Percentiles rank a stretch among this genome's conserved stretches.
These are phyloP conservation scores for Cyclaneusma minus DNA, from an alignment of 2,329 filamentous ascomycete species.

Conservation along the genomic window DNA sequence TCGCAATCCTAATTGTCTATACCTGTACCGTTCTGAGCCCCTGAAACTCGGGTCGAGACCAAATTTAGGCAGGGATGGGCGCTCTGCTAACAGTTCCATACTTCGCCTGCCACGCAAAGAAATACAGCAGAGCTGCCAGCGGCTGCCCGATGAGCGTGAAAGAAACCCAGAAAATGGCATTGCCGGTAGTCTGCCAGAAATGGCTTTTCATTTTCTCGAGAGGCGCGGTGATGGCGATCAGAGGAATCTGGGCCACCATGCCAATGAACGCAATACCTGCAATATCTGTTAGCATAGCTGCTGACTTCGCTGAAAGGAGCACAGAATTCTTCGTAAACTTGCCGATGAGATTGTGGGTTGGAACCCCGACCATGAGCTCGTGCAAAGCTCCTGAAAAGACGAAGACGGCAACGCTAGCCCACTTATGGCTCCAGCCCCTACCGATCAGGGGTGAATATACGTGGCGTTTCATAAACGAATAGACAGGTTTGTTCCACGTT, in stretches of 20 bases:
- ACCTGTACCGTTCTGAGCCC: no score
- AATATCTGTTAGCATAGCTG: background rate
- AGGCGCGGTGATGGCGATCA: slow-evolving; percentile 67
- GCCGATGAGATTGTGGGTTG: slow-evolving; percentile 88
- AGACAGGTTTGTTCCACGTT: slow-evolving; percentile 95
- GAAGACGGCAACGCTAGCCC: slow-evolving; percentile 73
- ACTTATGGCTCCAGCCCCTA: slow-evolving; percentile 56
- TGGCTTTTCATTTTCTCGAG: slow-evolving; percentile 66
- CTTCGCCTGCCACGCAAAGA: slow-evolving; percentile 97
- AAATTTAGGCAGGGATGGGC: no score
- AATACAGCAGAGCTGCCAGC: slow-evolving; percentile 81
- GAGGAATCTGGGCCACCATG: slow-evolving; percentile 84
- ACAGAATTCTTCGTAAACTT: slow-evolving; percentile 15
- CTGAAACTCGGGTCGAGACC: no score
- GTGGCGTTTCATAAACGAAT: slow-evolving; percentile 90
- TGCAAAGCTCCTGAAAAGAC: slow-evolving; percentile 78
- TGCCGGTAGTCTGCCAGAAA: slow-evolving; percentile 67
- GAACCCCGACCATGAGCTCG: slow-evolving; percentile 82
- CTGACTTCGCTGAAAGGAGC: slow-evolving; percentile 4
- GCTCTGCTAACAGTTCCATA: slow-evolving; percentile 63
- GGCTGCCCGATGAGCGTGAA: slow-evolving; percentile 95
- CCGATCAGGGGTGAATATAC: slow-evolving; percentile 80
- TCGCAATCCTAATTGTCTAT: no score
- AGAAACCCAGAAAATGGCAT: slow-evolving; percentile 90
- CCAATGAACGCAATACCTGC: slow-evolving; percentile 82